Evolutionary conservation across 1,139 yeast genomes (phyloP).

Genomic region (Suhomyces terraborum): DNA sequence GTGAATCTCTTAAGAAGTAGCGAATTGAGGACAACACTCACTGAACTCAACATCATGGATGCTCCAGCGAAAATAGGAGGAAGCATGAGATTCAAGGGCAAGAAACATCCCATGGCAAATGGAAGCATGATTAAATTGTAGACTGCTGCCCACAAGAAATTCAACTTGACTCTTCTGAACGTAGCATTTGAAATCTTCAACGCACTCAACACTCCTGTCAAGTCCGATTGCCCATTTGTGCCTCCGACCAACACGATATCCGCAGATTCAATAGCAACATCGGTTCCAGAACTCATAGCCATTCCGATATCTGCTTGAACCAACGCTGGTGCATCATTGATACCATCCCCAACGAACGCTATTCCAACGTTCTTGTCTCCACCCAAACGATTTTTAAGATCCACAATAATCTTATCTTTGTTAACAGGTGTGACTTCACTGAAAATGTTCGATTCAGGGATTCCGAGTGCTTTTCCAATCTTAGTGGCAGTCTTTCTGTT

Average conservation of each 20-base stretch:
- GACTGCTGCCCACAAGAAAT: slow-evolving; percentile 81
- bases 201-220: slow-evolving; percentile 71
- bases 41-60: slow-evolving; percentile 91
- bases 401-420: slow-evolving; percentile 67
- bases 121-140: slow-evolving; percentile 91
- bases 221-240: slow-evolving; percentile 37
- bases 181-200: slow-evolving; percentile 72
- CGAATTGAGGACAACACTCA: slow-evolving; percentile 84
- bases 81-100: slow-evolving; percentile 75
- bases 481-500: slow-evolving; percentile 59
- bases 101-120: slow-evolving; percentile 86
- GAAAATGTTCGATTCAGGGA: slow-evolving; percentile 63
- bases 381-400: slow-evolving; percentile 52
- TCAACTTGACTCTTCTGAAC: slow-evolving; percentile 72
- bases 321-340: slow-evolving; percentile 94
- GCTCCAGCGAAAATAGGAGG: slow-evolving; percentile 93
- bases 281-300: slow-evolving; percentile 91
- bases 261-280: slow-evolving; percentile 94
- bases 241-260: slow-evolving; percentile 70
- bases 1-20: slow-evolving; percentile 67
- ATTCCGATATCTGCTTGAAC: slow-evolving; percentile 88
- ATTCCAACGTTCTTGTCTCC: slow-evolving; percentile 42
- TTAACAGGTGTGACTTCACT: slow-evolving; percentile 78
- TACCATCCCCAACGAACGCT: slow-evolving; percentile 96
- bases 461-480: slow-evolving; percentile 69